Percentiles rank a stretch among this genome's conserved stretches.
Conservation (phyloP, 1,139 yeast species). For the Meyerozyma athensensis region DNA sequence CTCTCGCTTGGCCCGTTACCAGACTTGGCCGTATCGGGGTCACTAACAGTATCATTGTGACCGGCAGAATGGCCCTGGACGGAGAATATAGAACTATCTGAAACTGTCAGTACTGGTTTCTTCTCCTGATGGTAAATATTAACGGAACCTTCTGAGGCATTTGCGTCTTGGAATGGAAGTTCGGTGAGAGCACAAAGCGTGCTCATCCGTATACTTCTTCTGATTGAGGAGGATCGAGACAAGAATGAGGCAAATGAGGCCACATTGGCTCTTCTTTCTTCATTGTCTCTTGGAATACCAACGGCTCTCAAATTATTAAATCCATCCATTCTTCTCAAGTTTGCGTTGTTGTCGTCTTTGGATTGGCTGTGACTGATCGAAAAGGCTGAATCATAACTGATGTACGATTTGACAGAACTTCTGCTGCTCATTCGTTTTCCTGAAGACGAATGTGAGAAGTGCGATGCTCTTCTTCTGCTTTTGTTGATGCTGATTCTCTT, state of each 20-base stretch:
- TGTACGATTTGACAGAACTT: slow-evolving; percentile 45
- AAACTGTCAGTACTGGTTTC: slow-evolving; percentile 19
- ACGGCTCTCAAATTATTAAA: slow-evolving; percentile 30
- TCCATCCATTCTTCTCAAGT: slow-evolving; percentile 36
- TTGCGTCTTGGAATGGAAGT: slow-evolving; percentile 31
- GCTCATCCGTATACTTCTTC: slow-evolving; percentile 34
- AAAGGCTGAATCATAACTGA: slow-evolving; percentile 53
- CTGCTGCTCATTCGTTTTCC: slow-evolving; percentile 14
- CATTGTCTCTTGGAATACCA: slow-evolving; percentile 14
- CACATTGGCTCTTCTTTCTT: slow-evolving; percentile 9
- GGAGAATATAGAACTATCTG: slow-evolving; percentile 37
- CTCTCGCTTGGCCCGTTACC: slow-evolving; percentile 3
- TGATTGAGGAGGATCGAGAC: slow-evolving; percentile 23
- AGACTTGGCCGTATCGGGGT: background rate
- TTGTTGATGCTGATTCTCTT: slow-evolving; percentile 27
- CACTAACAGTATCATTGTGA: background rate
- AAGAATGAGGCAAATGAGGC: slow-evolving; percentile 21
- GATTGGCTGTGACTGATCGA: slow-evolving; percentile 32
- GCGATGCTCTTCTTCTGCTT: slow-evolving; percentile 9
- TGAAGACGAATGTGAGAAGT: slow-evolving; percentile 5
- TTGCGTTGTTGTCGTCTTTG: slow-evolving; percentile 12
- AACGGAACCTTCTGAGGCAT: slow-evolving; percentile 11
- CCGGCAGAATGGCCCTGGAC: slow-evolving; percentile 7
- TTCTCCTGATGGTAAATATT: slow-evolving; percentile 1
- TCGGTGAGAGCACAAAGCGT: slow-evolving; percentile 39